Percentiles rank a stretch among this genome's conserved stretches.
Conservation (phyloP, 2,329 filamentous ascomycete species). For the Endothia cerciana region DNA sequence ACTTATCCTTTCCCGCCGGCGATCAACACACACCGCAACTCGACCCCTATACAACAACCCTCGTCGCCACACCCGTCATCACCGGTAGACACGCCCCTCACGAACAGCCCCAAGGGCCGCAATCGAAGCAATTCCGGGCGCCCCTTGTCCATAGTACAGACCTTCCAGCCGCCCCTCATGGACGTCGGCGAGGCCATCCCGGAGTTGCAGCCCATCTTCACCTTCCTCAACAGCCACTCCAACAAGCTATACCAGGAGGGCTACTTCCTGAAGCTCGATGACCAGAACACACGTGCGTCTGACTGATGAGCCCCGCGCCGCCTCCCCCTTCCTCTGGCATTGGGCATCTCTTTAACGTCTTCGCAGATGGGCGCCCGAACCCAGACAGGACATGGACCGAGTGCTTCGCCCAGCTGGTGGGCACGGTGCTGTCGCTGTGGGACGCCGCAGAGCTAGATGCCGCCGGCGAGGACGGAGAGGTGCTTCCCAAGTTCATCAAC, state of each 20-base stretch:
- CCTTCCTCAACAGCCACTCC: slow-evolving; percentile 88
- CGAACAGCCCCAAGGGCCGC: slow-evolving; percentile 46
- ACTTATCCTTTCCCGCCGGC: slow-evolving; percentile 21
- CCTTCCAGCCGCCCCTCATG: slow-evolving; percentile 84
- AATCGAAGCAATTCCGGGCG: slow-evolving; percentile 60
- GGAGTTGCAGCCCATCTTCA: slow-evolving; percentile 93
- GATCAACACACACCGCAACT: slow-evolving; percentile 30
- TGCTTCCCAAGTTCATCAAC: slow-evolving; percentile 76
- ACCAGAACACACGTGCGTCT: slow-evolving; percentile 84
- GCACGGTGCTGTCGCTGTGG: slow-evolving; percentile 94
- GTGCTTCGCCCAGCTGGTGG: slow-evolving; percentile 95
- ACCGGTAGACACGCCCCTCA: slow-evolving; percentile 47
- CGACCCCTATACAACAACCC: slow-evolving; percentile 34
- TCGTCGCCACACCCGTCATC: slow-evolving; percentile 43
- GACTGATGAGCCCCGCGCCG: not conserved
- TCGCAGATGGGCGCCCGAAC: slow-evolving; percentile 81
- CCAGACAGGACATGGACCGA: slow-evolving; percentile 89
- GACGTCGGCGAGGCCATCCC: slow-evolving; percentile 81
- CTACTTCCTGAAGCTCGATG: slow-evolving; percentile 95
- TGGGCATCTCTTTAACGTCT: not conserved
- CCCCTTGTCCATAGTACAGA: slow-evolving; percentile 83
- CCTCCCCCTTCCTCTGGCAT: not conserved
- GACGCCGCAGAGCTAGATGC: slow-evolving; percentile 90
- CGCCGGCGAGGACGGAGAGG: slow-evolving; percentile 73
- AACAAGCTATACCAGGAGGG: slow-evolving; percentile 98